Conservation (phyloP, 257 asterid species). For the Linderniella brevidens region DNA sequence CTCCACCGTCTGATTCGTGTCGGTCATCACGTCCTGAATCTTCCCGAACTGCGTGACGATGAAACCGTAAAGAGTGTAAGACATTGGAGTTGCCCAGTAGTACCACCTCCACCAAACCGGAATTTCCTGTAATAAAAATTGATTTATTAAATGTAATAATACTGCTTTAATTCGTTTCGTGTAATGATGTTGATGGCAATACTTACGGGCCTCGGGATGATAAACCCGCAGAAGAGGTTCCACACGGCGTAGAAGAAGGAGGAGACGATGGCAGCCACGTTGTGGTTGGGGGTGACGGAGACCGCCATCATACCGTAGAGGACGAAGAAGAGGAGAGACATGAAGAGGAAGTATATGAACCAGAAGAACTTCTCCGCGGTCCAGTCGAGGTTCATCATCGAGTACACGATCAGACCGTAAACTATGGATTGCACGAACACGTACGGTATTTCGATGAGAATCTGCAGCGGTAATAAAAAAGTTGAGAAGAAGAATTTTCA, state of each 20-base stretch:
- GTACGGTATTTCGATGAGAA: conserved; percentile 34
- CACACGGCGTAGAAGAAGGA: conserved; percentile 38
- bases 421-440: conserved; percentile 28
- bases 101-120: conserved; percentile 78
- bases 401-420: conserved; percentile 32
- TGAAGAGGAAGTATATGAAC: conserved; percentile 40
- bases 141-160: not conserved
- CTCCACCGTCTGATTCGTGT: too few species aligned
- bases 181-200: not conserved
- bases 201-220: conserved; percentile 50
- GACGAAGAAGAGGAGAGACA: conserved; percentile 38
- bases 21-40: conserved; percentile 8
- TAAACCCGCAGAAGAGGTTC: conserved; percentile 51
- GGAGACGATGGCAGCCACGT: conserved; percentile 29
- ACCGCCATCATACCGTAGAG: conserved; percentile 57
- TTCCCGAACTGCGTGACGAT: conserved; percentile 51
- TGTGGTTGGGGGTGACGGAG: conserved; percentile 39
- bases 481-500: not conserved
- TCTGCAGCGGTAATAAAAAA: conserved; percentile 14
- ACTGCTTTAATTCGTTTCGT: too few species aligned
- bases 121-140: conserved; percentile 45
- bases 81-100: conserved; percentile 55
- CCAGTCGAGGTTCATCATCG: conserved; percentile 43
- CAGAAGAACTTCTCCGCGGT: conserved; percentile 29
- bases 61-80: conserved; percentile 55